Evolutionary conservation across 768 basidiomycete genomes (phyloP), one percentile per base, ranked within the genome.

Genomic region (Melanogaster broomeanus): DNA sequence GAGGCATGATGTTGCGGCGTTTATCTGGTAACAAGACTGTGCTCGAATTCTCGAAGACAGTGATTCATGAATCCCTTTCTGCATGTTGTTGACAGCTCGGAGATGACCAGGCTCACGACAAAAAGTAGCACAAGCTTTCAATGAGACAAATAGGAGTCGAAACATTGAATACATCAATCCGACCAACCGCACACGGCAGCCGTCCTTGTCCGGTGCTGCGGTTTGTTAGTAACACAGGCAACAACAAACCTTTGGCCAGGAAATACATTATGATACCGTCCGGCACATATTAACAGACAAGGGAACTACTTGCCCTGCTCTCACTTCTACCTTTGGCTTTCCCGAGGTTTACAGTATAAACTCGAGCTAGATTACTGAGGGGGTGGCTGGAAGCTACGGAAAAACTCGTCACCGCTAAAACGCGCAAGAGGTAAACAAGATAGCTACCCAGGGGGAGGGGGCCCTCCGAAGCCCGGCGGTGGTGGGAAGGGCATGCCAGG

Each of bases 371-470:
- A 34, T 66, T 60, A 75, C 63, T 78, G 75, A 30, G 76, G 76
- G 10, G 77, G 77, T 35, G 77, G 76, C 58, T 77, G 79, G 67
- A 78, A 79, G 27, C 78, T 80, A 27, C 18, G 49, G 44, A 47
- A 2, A 44, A 24, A 25, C 40, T 45, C 4, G 51, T 62, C 39
- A 59, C 43, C 12, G 49, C 30, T 45, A 4, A 38, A 39, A 43
- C 21, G 13, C 9, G 42, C 28, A 28, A 39, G 42, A 21, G 24
- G 47, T 30, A 40, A 35, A 48, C 16, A 24, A 55, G 48, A 47
- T 35, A 64, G 80, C 69, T 72, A 94, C 92, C 91, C 90, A 59
- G 91, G 89, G 51, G 91, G 90, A 57, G 90, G 90, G 53, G 89
- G 87, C 2, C 85, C 88, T 55, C 74, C 80, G 66, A 92, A 90